Base-by-base conservation (phyloP, 768 basidiomycete genomes). In the Pisolithus orientalis region DNA sequence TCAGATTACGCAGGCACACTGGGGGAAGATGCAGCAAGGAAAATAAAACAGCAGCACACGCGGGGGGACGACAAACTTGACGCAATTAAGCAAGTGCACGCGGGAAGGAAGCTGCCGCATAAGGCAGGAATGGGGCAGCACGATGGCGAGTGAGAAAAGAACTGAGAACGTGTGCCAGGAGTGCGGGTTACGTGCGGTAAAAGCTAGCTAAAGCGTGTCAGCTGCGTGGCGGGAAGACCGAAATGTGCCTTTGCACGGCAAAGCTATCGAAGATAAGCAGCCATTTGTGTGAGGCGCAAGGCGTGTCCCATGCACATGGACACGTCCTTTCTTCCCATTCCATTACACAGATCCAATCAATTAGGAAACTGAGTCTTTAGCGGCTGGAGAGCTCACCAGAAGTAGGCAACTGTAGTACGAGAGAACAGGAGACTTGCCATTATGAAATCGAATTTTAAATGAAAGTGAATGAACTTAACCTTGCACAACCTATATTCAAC, bases 121-220 rank as follows among this genome's bases (percentile, higher is more conserved):
- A 76, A 75, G 82, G 84, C 69, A 85, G 66, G 67, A 77, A 54
- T 56, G 80, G 70, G 66, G 75, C 79, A 67, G 72, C 64, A 71
- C 57, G 65, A 66, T 76, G 81, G 80, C 66, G 70, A 70, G 68
- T 59, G 68, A 66, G 64, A 71, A 70, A 68, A 65, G 72, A 66
- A 70, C 65, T 68, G 67, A 70, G 73, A 82, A 83, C 82, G 79
- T 83, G 82, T 76, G 78, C 69, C 72, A 74, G 71, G 76, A 73
- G 75, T 77, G 81, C 80, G 77, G 82, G 78, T 75, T 78, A 74
- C 79, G 78, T 75, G 77, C 59, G 66, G 68, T 63, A 51, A 61
- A 52, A 57, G 59, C 59, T 61, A 70, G 62, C 57, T 57, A 65
- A 72, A 73, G 78, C 84, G 81, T 82, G 85, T 73, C 74, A 71